Conservation (phyloP, 192 early-diverging fungal genomes). For the Gamsiella multidivaricata region DNA sequence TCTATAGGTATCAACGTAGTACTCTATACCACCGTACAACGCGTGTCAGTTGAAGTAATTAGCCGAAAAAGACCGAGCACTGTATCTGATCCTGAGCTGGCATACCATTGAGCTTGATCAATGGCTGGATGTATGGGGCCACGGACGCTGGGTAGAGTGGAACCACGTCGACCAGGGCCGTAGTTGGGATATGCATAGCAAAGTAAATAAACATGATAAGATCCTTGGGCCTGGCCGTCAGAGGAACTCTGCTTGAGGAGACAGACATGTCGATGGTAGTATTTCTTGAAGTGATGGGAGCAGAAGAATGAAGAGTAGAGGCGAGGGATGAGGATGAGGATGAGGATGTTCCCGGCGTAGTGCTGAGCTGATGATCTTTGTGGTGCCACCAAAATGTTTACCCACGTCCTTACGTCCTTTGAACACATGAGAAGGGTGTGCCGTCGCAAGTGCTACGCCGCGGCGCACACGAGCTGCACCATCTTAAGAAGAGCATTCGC, state of each 20-base stretch:
- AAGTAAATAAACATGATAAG: slow-evolving; percentile 74
- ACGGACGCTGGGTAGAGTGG: slow-evolving; percentile 61
- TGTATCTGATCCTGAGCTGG: neutral
- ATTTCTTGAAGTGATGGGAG: neutral
- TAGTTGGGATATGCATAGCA: slow-evolving; percentile 76
- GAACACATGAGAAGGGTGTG: too few species aligned
- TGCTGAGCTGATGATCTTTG: neutral
- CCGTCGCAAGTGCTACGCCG: neutral
- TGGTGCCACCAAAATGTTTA: too few species aligned
- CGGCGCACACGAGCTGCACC: too few species aligned
- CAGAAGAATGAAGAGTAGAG: neutral
- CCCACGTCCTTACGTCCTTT: too few species aligned
- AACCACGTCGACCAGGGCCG: slow-evolving; percentile 68
- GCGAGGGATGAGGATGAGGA: neutral
- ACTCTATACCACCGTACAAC: slow-evolving; percentile 10
- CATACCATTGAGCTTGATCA: slow-evolving; percentile 26
- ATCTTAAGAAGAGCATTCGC: too few species aligned
- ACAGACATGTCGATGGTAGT: too few species aligned
- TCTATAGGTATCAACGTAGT: slow-evolving; percentile 62
- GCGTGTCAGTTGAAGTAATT: neutral
- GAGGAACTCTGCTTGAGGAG: slow-evolving; percentile 13
- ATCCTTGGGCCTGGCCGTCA: slow-evolving; percentile 63
- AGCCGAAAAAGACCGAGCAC: too few species aligned
- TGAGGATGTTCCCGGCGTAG: too few species aligned
- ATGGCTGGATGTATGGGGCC: slow-evolving; percentile 45